Base-by-base conservation (phyloP, 768 basidiomycete genomes). In the Kwoniella sp. region DNA sequence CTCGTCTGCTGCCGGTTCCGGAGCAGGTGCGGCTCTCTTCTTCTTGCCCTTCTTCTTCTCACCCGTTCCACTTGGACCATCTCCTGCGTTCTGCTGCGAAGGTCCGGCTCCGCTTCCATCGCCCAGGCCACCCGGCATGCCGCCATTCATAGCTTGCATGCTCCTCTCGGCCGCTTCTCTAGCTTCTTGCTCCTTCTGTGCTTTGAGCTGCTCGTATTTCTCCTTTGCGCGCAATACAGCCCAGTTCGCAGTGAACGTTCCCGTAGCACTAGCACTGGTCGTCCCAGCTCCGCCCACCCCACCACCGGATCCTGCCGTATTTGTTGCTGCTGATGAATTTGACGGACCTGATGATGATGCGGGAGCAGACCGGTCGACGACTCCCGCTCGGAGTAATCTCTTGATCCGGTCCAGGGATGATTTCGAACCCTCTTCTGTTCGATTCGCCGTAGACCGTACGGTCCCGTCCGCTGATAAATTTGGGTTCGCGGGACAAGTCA, bases 401-500 rank as follows among this genome's bases (percentile, higher is more conserved):
- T 67, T 68, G 63, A 74, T 72, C 10, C 64, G 57, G 36, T 74
- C 75, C 1, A 70, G 44, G 5, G 65, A 57, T 19, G 63, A 63
- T 55, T 63, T 62, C 1, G 64, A 59, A 26, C 58, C 52, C 2
- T 55, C 21, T 27, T 65, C 44, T 0, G 36, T 21, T n/a, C 30
- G 19, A 7, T 55, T 30, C 17, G 55, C 10, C 37, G 58, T 57
- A n/a, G 51, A 29, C 17, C 71, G 64, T 51, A 60, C 62, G n/a
- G 61, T 47, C 21, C 78, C 78, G 46, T 77, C 72, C 3, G 75
- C 64, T 1, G 73, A 60, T 47, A 79, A 68, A 47, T 69, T 71
- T 30, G 73, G 67, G 19, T 58, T 54, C 5, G 77, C 75, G 0
- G 77, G 78, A 0, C 75, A 68, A 0, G 80, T 79, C 8, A 78